phyloP scores from a whole-genome alignment of 352 stramenopile genomes.

The Pythium phragmiticola region DNA sequence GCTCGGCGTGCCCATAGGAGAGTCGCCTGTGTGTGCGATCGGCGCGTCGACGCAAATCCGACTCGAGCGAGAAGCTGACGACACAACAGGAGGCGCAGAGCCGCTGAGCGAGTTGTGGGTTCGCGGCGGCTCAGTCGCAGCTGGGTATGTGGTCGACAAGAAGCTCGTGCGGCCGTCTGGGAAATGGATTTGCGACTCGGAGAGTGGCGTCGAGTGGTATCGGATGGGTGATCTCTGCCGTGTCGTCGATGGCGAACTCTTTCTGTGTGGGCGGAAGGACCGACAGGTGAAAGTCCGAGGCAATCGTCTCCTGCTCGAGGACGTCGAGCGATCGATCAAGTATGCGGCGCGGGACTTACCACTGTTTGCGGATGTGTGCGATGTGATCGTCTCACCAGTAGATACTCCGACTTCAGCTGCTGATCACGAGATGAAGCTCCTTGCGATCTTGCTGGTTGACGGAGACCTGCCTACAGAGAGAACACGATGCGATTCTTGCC shows the following conservation, averaged over 20 bases:
- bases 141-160: constrained; percentile 33
- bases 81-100: background rate
- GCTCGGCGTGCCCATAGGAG: constrained; percentile 49
- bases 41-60: constrained; percentile 23
- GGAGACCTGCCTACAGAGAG: background rate
- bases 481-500: background rate
- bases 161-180: background rate
- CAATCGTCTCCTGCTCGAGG: constrained; percentile 49
- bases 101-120: constrained; percentile 39
- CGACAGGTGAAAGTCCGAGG: constrained; percentile 56
- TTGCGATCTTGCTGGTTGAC: background rate
- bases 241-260: constrained; percentile 33
- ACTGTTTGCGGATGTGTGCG: background rate
- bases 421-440: background rate
- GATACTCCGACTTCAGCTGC: background rate
- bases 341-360: background rate
- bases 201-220: constrained; percentile 26
- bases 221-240: constrained; percentile 47
- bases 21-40: constrained; percentile 24
- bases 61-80: constrained; percentile 32
- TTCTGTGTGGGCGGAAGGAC: constrained; percentile 45
- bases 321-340: constrained; percentile 39
- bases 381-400: background rate
- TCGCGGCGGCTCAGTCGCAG: constrained; percentile 31
- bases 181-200: background rate